Conservation (phyloP, 2,329 filamentous ascomycete species). For the Lasiodiplodia sp. region DNA sequence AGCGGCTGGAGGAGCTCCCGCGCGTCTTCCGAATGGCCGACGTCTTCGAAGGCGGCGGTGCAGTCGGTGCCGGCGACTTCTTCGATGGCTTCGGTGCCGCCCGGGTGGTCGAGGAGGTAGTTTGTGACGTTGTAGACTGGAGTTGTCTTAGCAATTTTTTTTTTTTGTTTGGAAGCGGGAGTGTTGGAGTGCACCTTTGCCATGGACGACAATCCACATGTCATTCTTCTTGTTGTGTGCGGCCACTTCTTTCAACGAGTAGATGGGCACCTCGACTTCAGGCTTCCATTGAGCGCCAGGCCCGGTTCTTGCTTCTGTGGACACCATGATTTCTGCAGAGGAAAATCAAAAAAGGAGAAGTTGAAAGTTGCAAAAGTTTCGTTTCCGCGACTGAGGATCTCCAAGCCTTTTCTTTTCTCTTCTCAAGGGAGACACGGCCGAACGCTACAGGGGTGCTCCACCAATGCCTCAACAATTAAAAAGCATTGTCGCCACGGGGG, state of each 20-base stretch:
- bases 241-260: slow-evolving; percentile 54
- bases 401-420: not conserved
- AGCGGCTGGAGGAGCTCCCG: slow-evolving; percentile 50
- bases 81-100: slow-evolving; percentile 49
- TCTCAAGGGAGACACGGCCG: not conserved
- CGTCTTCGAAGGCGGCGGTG: slow-evolving; percentile 53
- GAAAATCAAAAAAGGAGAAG: not conserved
- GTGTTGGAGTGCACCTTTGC: slow-evolving; percentile 45
- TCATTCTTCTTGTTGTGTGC: slow-evolving; percentile 58
- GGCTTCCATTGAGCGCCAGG: slow-evolving; percentile 37
- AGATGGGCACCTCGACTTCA: slow-evolving; percentile 35
- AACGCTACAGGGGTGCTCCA: not conserved
- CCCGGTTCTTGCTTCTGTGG: slow-evolving; percentile 24
- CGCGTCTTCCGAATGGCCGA: slow-evolving; percentile 57
- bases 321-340: not conserved
- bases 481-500: slow-evolving; percentile 3
- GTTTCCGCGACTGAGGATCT: not conserved
- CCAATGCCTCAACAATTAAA: slow-evolving; percentile 12
- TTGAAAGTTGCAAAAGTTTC: not conserved
- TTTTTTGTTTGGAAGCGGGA: not conserved
- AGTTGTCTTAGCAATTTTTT: not conserved
- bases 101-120: slow-evolving; percentile 66
- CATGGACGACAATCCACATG: slow-evolving; percentile 64
- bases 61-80: slow-evolving; percentile 54
- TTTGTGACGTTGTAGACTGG: slow-evolving; percentile 65